These are phyloP conservation scores for Talaromyces borbonicus DNA, from an alignment of 495 filamentous ascomycete species.

Conservation along the genomic window DNA sequence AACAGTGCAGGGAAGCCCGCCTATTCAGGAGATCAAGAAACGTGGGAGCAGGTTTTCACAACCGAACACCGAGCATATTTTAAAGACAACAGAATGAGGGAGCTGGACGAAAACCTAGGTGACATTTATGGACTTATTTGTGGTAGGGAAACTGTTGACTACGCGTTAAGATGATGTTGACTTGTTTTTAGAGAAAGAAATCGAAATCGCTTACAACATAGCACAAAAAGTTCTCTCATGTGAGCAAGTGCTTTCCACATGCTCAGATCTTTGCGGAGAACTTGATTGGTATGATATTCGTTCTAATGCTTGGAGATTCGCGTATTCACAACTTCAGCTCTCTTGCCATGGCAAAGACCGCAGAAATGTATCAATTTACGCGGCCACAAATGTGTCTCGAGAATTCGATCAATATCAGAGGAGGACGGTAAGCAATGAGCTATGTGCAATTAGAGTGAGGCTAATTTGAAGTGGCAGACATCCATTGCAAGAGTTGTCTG, in stretches of 20 bases:
- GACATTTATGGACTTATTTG: slow-evolving; percentile 78
- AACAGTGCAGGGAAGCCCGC: slow-evolving; percentile 50
- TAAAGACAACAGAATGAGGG: slow-evolving; percentile 76
- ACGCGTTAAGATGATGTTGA: neutral
- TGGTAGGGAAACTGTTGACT: slow-evolving; percentile 41
- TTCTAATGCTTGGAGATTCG: neutral
- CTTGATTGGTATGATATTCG: slow-evolving; percentile 53
- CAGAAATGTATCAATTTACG: slow-evolving; percentile 60
- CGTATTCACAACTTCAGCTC: slow-evolving; percentile 40
- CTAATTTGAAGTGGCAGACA: slow-evolving; percentile 39
- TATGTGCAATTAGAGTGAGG: neutral
- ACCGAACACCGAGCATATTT: slow-evolving; percentile 70
- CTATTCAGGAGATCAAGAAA: slow-evolving; percentile 52
- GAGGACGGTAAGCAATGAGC: slow-evolving; percentile 50
- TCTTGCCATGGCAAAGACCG: slow-evolving; percentile 70
- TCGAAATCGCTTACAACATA: slow-evolving; percentile 77
- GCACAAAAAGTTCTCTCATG: slow-evolving; percentile 61
- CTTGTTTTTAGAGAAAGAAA: slow-evolving; percentile 62
- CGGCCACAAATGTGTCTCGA: slow-evolving; percentile 59
- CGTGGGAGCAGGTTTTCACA: slow-evolving; percentile 73
- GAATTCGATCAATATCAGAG: slow-evolving; percentile 68
- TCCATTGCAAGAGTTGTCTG: slow-evolving; percentile 79
- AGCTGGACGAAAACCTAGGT: slow-evolving; percentile 73
- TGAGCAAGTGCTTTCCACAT: slow-evolving; percentile 52
- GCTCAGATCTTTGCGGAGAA: slow-evolving; percentile 74